Base-by-base conservation (phyloP, 176 grass and related monocot species). In the Cocos nucifera region DNA sequence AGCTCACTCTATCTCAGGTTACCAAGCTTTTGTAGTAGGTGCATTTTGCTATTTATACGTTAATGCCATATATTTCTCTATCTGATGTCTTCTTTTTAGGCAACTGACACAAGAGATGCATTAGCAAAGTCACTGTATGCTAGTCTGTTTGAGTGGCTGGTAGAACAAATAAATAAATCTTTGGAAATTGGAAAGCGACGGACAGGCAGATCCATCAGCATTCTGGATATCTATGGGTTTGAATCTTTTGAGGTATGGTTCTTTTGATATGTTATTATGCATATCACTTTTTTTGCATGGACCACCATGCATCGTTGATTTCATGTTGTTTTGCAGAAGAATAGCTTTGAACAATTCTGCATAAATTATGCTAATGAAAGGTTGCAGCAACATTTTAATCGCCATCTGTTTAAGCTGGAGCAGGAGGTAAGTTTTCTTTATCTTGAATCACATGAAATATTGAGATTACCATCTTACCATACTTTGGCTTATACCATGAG, bases 321-420 rank as follows among this genome's bases (percentile, higher is more conserved):
- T 74, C 51, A 17, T 72, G 63, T 50, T 44, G 3, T 12, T 35
- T 78, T 78, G 25, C 83, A 83, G 80, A 98, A 75, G 64, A 98
- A 98, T 64, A 91, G 87, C 62, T 98, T 98, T 61, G 93, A 98
- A 85, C 93, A 98, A 72, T 98, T 98, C 70, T 98, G 93, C 70
- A 98, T 98, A 62, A 98, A 98, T 68, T 98, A 92, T 76, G 84
- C 93, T 48, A 98, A 98, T 69, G 93, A 98, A 79, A 92, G 93
- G 75, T 70, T 98, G 22, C 93, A 98, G 30, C 93, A 98, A 80
- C 87, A 98, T 82, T 98, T 98, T 79, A 98, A 98, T 39, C 84
- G 93, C 22, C 93, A 98, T 69, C 73, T 98, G 82, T 98, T 98
- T 73, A 98, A 98, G 73, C 81, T 98, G 22, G 87, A 98, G 50